Conservation (phyloP, 2,329 filamentous ascomycete species). For the Ceratocystis huliohia region DNA sequence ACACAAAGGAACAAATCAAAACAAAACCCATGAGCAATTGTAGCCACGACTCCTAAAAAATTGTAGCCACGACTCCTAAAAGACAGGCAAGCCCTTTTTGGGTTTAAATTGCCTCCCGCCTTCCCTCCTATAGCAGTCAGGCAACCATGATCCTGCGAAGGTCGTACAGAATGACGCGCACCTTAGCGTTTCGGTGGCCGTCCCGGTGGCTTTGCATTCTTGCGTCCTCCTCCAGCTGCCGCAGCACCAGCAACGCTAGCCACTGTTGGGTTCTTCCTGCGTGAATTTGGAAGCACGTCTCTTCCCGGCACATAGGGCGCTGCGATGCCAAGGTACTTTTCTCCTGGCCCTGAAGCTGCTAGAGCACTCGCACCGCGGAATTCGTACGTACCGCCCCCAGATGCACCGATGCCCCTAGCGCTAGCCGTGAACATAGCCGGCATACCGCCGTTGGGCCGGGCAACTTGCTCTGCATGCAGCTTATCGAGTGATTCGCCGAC, state of each 20-base stretch:
- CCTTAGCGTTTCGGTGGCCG: constrained; percentile 23
- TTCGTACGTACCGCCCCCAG: constrained; percentile 36
- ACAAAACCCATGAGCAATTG: neutral
- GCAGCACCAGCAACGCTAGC: neutral
- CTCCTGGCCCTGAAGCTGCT: constrained; percentile 24
- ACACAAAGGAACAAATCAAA: neutral
- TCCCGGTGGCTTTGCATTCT: constrained; percentile 14
- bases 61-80: neutral
- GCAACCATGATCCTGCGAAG: no score
- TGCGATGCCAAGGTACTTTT: constrained; percentile 39
- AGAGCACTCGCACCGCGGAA: constrained; percentile 31
- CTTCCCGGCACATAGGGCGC: constrained; percentile 43
- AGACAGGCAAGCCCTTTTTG: neutral
- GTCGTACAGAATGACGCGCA: no score
- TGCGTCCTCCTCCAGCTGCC: neutral
- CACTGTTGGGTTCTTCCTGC: constrained; percentile 23
- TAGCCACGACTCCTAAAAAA: neutral
- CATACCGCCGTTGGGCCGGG: constrained; percentile 45
- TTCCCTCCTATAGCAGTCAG: neutral
- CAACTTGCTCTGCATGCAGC: constrained; percentile 67
- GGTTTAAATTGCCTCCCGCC: neutral
- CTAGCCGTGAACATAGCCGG: constrained; percentile 34
- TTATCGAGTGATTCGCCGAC: constrained; percentile 64
- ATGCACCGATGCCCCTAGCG: neutral
- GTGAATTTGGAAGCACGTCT: constrained; percentile 35